Conservation (phyloP, 23 red algal genomes). For the Gracilaria gracilis region DNA sequence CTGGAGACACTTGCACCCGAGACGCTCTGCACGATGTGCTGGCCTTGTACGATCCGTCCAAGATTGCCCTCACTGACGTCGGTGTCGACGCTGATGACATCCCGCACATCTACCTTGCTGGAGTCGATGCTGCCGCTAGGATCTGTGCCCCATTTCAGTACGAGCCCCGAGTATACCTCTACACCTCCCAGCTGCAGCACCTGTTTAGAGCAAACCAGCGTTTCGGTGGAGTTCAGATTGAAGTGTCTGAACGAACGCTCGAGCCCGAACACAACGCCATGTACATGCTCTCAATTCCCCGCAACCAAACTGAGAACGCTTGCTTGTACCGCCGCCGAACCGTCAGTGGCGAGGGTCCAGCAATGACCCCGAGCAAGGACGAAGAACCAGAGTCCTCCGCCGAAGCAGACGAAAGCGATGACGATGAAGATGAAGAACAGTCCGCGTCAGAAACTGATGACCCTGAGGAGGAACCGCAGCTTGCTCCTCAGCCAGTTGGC, state of each 20-base stretch:
- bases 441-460: slow-evolving; percentile 36
- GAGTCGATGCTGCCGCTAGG: slow-evolving; percentile 1
- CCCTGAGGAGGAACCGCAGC: background rate
- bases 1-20: background rate
- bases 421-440: background rate
- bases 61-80: slow-evolving; percentile 29
- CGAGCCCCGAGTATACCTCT: slow-evolving; percentile 16
- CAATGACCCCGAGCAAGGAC: too few relatives aligned
- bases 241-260: background rate
- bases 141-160: background rate
- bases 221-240: background rate
- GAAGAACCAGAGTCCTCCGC: background rate
- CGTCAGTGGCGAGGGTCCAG: background rate
- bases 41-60: slow-evolving; percentile 4
- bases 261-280: background rate
- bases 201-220: slow-evolving; percentile 29
- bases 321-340: slow-evolving; percentile 21
- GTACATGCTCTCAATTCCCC: slow-evolving; percentile 34
- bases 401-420: background rate
- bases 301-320: background rate
- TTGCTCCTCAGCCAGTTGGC: background rate
- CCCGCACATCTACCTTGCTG: slow-evolving; percentile 28
- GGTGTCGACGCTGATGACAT: slow-evolving; percentile 24
- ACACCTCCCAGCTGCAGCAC: slow-evolving; percentile 20
- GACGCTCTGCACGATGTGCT: background rate